phyloP scores from a whole-genome alignment of 192 early-diverging fungal genomes.

The Podila epigama region DNA sequence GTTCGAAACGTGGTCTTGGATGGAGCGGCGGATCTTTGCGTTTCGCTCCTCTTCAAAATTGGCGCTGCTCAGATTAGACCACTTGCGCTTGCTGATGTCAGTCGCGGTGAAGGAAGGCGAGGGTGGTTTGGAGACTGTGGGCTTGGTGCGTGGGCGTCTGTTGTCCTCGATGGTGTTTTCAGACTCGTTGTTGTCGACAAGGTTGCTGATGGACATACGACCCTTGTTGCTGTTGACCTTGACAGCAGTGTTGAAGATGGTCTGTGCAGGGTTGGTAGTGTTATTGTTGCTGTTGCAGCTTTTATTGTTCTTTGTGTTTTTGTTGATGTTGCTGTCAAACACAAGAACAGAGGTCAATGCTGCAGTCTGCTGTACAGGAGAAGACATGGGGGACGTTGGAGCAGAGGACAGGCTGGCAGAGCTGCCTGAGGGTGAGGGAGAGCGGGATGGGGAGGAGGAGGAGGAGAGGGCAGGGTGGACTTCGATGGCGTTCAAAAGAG shows the following conservation, averaged over 20 bases:
- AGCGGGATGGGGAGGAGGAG: conserved; percentile 24
- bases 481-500: conserved; percentile 40
- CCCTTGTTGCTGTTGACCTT: background rate
- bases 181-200: conserved; percentile 35
- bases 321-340: background rate
- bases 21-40: conserved; percentile 39
- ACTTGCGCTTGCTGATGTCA: conserved; percentile 49
- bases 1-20: background rate
- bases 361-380: background rate
- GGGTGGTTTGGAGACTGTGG: conserved; percentile 26
- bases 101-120: conserved; percentile 17
- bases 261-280: too few species aligned
- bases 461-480: conserved; percentile 28
- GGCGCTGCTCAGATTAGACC: conserved; percentile 43
- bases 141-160: conserved; percentile 16
- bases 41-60: conserved; percentile 26
- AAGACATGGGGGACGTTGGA: conserved; percentile 23
- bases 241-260: conserved; percentile 21
- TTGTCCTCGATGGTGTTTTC: conserved; percentile 5
- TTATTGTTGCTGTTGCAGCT: too few species aligned
- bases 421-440: conserved; percentile 24
- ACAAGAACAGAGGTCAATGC: background rate
- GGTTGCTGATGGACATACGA: conserved; percentile 46
- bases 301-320: background rate
- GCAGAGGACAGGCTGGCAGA: conserved; percentile 24